These are phyloP conservation scores for Cryphonectria radicalis DNA, from an alignment of 2,329 filamentous ascomycete genomes.

Conservation along the genomic window DNA sequence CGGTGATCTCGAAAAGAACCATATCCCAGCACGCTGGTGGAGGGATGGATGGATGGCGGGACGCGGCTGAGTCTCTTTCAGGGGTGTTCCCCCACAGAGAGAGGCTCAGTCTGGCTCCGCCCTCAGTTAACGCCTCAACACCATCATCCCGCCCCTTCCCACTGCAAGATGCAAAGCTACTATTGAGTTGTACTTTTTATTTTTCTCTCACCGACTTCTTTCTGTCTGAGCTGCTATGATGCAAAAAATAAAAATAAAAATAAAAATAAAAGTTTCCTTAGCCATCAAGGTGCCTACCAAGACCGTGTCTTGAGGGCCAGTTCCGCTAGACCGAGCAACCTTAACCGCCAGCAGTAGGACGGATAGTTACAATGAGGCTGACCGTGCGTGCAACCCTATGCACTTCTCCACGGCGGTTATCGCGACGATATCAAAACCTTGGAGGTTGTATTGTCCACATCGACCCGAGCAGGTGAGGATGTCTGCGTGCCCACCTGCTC, in stretches of 20 bases:
- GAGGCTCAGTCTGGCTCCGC: constrained; percentile 1
- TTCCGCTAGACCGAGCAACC: neutral
- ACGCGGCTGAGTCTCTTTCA: neutral
- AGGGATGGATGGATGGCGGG: neutral
- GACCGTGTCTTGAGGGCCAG: neutral
- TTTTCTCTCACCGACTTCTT: neutral
- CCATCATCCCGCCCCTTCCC: neutral
- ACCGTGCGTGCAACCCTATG: neutral
- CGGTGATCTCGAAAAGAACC: neutral
- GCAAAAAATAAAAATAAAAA: too few species aligned
- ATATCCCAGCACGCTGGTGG: neutral
- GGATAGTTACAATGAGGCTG: neutral
- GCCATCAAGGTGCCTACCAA: neutral
- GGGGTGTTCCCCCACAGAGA: neutral
- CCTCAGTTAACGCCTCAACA: neutral
- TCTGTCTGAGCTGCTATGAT: neutral
- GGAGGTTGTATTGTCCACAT: neutral
- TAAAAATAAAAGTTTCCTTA: neutral
- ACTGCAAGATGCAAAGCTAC: neutral
- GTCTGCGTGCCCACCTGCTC: neutral
- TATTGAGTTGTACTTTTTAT: neutral
- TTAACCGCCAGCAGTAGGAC: neutral
- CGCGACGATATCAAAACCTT: neutral
- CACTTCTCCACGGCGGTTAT: neutral
- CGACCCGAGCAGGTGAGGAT: neutral